Evolutionary conservation across 2,329 filamentous ascomycete genomes (phyloP), one percentile per base, ranked within the genome.

Genomic region (Fusarium concolor): DNA sequence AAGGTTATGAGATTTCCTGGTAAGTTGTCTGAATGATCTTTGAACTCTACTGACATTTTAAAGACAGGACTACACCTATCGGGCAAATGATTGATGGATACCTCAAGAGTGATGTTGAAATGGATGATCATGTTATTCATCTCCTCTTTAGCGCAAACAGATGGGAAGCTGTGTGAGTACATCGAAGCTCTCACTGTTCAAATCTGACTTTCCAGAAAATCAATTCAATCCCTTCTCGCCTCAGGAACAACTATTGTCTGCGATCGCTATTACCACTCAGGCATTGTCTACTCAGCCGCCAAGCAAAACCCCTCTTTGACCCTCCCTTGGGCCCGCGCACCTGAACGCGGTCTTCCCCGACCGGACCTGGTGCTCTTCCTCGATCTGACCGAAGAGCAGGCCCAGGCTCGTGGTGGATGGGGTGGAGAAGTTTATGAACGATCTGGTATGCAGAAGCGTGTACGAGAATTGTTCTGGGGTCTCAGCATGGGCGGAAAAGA

Each of bases 241-340:
- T 78, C 83, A 2, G 94, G 95, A 10, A 89, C 85, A 20, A 96
- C 89, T 0, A 85, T 99, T 31, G 84, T 99, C 38, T 90, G 95
- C 70, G 96, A 99, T 79, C 90, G 96, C 46, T 99, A 98, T 82
- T 97, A 96, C 77, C 95, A 97, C 82, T 96, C 92, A 20, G 96
- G 96, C 54, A 92, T 94, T 58, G 93, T 97, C 49, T 99, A 98
- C 82, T 93, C 90, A 24, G 93, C 93, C 1, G 95, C 96, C 5
- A 98, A 98, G 77, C 84, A 88, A 43, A 93, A 92, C 71, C 87
- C 90, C 0, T 78, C 83, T 3, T 85, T 97, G 14, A 82, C 86
- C 0, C 83, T 97, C 1, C 80, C 86, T 1, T 99, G 96, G 94
- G 94, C 93, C 10, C 89, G 92, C 71, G 86, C 89, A 17, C 93